A percentile compares a stretch with the other conserved stretches of the same genome.
Conservation (phyloP, 345 rosid species). For the Arabis alpina region DNA sequence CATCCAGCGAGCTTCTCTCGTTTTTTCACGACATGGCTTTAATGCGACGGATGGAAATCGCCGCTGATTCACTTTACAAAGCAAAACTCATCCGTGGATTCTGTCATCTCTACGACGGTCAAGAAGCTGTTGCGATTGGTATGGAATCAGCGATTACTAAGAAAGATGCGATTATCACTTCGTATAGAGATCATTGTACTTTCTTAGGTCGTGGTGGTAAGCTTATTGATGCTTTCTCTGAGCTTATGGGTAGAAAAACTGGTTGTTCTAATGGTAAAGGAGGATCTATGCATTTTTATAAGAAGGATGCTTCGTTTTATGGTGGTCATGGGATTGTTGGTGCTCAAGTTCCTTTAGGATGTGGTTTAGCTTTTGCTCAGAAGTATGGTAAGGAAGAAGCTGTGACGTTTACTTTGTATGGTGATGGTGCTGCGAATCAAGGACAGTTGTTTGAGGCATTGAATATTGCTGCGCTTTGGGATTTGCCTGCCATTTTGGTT, state of each 20-base stretch:
- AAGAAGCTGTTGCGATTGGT: constrained; percentile 89
- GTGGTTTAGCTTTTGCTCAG: constrained; percentile 96
- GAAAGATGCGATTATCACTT: constrained; percentile 80
- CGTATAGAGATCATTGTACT: constrained; percentile 92
- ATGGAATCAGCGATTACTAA: constrained; percentile 95
- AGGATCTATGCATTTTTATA: constrained; percentile 98
- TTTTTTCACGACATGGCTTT: constrained; percentile 86
- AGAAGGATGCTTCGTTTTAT: constrained; percentile 80
- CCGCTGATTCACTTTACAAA: constrained; percentile 96
- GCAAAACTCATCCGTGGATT: constrained; percentile 96
- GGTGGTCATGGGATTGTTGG: constrained; percentile 99
- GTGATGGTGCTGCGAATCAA: constrained; percentile 98
- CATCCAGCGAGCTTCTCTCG: constrained; percentile 63
- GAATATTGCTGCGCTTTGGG: constrained; percentile 94
- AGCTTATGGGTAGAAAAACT: constrained; percentile 92
- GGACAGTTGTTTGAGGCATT: constrained; percentile 98
- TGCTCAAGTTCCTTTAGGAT: constrained; percentile 93
- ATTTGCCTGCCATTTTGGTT: constrained; percentile 88
- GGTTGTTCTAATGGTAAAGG: constrained; percentile 95
- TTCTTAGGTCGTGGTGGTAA: constrained; percentile 87
- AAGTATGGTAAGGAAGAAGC: constrained; percentile 86
- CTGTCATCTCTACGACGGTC: constrained; percentile 97
- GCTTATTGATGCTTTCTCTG: constrained; percentile 70
- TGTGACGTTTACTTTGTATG: constrained; percentile 83
- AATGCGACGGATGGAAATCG: constrained; percentile 97